Percentiles rank a stretch among this genome's conserved stretches.
phyloP scores from a whole-genome alignment of 1,284 basidiomycete genomes.

The Stereum hirsutum region DNA sequence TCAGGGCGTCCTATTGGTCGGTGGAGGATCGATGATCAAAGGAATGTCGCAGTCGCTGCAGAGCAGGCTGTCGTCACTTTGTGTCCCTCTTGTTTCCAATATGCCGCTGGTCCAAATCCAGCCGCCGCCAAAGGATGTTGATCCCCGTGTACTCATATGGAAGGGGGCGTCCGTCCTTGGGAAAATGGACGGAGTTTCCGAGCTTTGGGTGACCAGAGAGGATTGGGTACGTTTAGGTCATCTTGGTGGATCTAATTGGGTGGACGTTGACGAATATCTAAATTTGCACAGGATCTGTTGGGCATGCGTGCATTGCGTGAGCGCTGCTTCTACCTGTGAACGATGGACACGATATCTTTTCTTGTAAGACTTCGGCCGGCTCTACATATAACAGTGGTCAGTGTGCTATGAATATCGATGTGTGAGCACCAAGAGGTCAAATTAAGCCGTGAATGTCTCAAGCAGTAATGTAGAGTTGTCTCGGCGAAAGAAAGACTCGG shows the following conservation, averaged over 20 bases:
- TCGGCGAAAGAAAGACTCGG: too few species aligned
- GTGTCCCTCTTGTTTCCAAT: constrained; percentile 53
- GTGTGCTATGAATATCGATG: too few species aligned
- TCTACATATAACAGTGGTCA: too few species aligned
- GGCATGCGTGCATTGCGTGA: constrained; percentile 77
- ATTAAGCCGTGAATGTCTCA: too few species aligned
- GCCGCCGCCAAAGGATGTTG: constrained; percentile 88
- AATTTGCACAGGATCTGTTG: constrained; percentile 47
- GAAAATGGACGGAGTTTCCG: constrained; percentile 82
- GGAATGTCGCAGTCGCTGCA: constrained; percentile 75
- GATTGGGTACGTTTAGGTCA: constrained; percentile 68
- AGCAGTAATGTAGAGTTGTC: too few species aligned
- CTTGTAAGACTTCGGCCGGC: too few species aligned
- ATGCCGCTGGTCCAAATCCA: constrained; percentile 86
- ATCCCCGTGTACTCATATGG: constrained; percentile 87
- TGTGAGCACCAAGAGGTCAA: too few species aligned
- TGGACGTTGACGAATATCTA: constrained; percentile 10
- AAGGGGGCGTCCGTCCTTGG: constrained; percentile 93
- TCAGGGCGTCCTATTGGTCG: constrained; percentile 86
- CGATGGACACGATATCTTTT: too few species aligned
- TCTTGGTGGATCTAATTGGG: constrained; percentile 4
- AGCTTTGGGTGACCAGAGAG: constrained; percentile 80
- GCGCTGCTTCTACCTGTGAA: constrained; percentile 60
- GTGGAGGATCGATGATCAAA: constrained; percentile 67
- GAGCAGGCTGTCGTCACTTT: constrained; percentile 45